These are phyloP conservation scores for Craterostigma plantagineum DNA, from an alignment of 257 asterid species.

Conservation along the genomic window DNA sequence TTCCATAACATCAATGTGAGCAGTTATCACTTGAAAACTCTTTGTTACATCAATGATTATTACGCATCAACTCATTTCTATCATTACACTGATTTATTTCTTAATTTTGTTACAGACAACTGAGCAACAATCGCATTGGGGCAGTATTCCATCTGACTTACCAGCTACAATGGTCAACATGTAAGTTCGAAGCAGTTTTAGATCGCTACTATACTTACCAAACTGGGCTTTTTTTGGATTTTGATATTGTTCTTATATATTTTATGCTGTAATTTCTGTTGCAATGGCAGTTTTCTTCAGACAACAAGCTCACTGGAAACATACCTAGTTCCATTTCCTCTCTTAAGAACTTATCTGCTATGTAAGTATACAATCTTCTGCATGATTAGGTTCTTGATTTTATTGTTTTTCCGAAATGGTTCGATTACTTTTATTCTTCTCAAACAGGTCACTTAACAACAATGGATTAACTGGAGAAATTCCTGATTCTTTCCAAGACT, in stretches of 20 bases:
- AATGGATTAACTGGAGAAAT: conserved; percentile 72
- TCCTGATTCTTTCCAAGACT: conserved; percentile 76
- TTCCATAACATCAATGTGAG: conserved; percentile 53
- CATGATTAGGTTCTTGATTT: not conserved
- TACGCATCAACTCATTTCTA: no score
- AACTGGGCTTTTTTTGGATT: conserved; percentile 13
- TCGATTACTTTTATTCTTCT: not conserved
- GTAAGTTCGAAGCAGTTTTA: conserved; percentile 24
- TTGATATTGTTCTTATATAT: conserved; percentile 34
- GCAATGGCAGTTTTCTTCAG: conserved; percentile 69
- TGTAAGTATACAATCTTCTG: conserved; percentile 41
- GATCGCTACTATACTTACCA: no score
- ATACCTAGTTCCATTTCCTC: conserved; percentile 70
- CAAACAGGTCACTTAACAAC: conserved; percentile 71
- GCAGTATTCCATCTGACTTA: conserved; percentile 65
- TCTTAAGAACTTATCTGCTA: conserved; percentile 42
- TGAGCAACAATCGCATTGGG: conserved; percentile 84
- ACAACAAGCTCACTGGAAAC: conserved; percentile 59
- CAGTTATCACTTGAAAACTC: not conserved
- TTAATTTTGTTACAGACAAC: conserved; percentile 38
- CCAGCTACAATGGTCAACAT: conserved; percentile 43
- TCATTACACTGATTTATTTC: no score
- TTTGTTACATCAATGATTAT: not conserved
- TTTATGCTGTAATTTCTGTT: conserved; percentile 11
- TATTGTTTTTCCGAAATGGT: conserved; percentile 1